Evolutionary conservation across 2,329 filamentous ascomycete genomes (phyloP).

Genomic region (Fusarium sp.): DNA sequence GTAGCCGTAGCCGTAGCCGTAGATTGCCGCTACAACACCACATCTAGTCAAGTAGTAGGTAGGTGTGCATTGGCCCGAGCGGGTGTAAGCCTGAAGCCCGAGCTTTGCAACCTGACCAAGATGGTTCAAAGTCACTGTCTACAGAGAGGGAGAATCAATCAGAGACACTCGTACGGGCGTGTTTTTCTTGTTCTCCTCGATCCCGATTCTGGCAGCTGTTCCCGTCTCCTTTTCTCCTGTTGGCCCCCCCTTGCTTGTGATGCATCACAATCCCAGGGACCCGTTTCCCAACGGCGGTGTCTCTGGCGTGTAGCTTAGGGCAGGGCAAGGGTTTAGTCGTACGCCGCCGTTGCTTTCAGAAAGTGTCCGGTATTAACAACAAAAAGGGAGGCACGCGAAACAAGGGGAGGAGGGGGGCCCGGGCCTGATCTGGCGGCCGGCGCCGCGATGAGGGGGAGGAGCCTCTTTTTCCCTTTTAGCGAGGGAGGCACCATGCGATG

Average conservation of each 20-base stretch:
- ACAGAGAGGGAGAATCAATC: neutral
- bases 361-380: neutral
- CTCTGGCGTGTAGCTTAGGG: constrained; percentile 19
- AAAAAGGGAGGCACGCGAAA: neutral
- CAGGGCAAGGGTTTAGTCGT: constrained; percentile 15
- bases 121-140: neutral
- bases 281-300: constrained; percentile 16
- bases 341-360: neutral
- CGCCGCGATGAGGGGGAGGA: neutral
- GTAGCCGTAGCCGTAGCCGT: constrained; percentile 3
- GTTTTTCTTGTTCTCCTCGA: neutral
- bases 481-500: neutral
- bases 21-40: constrained; percentile 7
- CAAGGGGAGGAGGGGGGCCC: neutral
- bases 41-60: neutral
- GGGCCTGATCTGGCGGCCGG: neutral
- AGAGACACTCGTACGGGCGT: neutral
- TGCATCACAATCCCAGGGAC: constrained; percentile 26
- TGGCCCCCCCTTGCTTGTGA: neutral
- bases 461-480: neutral
- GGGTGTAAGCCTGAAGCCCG: constrained; percentile 5
- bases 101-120: neutral
- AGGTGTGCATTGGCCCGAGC: constrained; percentile 19
- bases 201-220: neutral
- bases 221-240: neutral